Evolutionary conservation across 306 rosid species (phyloP).

Genomic region (Rosa lucieae): DNA sequence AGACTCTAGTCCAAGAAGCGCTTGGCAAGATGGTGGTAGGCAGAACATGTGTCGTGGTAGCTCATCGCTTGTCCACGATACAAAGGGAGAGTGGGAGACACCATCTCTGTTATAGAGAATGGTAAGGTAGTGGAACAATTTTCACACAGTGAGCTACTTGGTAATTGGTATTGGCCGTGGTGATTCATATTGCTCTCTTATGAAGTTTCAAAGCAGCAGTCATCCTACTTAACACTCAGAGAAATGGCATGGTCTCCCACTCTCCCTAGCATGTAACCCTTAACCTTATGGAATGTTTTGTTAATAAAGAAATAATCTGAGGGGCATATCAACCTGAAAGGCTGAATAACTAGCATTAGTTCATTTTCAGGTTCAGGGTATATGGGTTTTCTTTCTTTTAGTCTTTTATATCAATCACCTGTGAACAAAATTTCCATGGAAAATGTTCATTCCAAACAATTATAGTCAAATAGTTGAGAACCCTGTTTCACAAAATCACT

Average conservation of each 20-base stretch:
- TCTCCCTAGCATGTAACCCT: not conserved
- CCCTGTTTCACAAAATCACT: not conserved
- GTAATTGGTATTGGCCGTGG: slow-evolving; percentile 21
- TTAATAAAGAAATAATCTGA: not conserved
- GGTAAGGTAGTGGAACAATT: slow-evolving; percentile 48
- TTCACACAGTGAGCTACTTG: slow-evolving; percentile 27
- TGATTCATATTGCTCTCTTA: slow-evolving; percentile 46
- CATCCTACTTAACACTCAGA: not conserved
- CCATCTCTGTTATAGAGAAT: slow-evolving; percentile 47
- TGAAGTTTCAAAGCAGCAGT: slow-evolving; percentile 38
- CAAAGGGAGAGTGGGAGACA: slow-evolving; percentile 28
- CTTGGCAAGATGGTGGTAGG: slow-evolving; percentile 8
- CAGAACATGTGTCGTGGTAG: slow-evolving; percentile 40
- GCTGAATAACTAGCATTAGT: not conserved
- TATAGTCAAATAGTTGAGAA: not conserved
- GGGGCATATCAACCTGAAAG: not conserved
- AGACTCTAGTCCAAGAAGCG: slow-evolving; percentile 53
- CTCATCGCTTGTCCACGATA: slow-evolving; percentile 52
- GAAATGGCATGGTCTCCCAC: not conserved
- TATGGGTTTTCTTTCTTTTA: not conserved
- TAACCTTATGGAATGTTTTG: not conserved
- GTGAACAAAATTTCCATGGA: not conserved
- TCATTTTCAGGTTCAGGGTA: not conserved
- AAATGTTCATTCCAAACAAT: not conserved
- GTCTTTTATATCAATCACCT: not conserved